Conservation (phyloP, 2,329 filamentous ascomycete genomes). For the Coleophoma eucalyptorum region DNA sequence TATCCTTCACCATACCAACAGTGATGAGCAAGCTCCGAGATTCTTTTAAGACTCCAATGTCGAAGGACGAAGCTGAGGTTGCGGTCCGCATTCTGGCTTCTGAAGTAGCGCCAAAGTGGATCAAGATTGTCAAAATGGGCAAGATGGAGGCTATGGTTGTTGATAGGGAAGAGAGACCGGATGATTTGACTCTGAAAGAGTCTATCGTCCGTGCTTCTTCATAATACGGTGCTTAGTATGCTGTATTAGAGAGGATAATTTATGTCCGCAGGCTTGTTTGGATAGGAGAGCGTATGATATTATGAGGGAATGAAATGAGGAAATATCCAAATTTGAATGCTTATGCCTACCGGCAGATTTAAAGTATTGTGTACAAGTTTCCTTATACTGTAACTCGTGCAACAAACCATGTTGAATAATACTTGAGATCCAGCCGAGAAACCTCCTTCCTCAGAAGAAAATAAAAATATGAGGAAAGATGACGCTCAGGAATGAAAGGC, state of each 20-base stretch:
- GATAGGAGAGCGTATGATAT: neutral
- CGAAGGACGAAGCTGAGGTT: constrained; percentile 39
- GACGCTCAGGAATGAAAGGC: too few species aligned
- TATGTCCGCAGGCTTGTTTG: neutral
- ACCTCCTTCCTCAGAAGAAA: too few species aligned
- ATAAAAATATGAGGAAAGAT: too few species aligned
- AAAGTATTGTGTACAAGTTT: too few species aligned
- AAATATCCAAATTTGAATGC: too few species aligned
- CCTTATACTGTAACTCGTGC: too few species aligned
- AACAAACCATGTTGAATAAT: too few species aligned
- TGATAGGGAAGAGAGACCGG: constrained; percentile 26
- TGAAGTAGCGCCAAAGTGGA: constrained; percentile 44
- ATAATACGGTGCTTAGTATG: neutral
- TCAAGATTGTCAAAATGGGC: constrained; percentile 40
- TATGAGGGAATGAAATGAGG: too few species aligned
- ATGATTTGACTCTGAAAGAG: constrained; percentile 20
- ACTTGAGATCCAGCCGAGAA: too few species aligned
- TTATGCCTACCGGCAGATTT: too few species aligned
- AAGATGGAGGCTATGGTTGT: constrained; percentile 41
- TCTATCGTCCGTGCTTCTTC: constrained; percentile 15
- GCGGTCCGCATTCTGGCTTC: constrained; percentile 43
- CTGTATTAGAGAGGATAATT: too few species aligned
- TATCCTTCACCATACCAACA: constrained; percentile 62
- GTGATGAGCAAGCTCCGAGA: constrained; percentile 64
- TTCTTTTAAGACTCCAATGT: constrained; percentile 49